A percentile compares a stretch with the other conserved stretches of the same genome.
phyloP scores from a whole-genome alignment of 1,284 basidiomycete genomes.

The Blastosporella zonata region DNA sequence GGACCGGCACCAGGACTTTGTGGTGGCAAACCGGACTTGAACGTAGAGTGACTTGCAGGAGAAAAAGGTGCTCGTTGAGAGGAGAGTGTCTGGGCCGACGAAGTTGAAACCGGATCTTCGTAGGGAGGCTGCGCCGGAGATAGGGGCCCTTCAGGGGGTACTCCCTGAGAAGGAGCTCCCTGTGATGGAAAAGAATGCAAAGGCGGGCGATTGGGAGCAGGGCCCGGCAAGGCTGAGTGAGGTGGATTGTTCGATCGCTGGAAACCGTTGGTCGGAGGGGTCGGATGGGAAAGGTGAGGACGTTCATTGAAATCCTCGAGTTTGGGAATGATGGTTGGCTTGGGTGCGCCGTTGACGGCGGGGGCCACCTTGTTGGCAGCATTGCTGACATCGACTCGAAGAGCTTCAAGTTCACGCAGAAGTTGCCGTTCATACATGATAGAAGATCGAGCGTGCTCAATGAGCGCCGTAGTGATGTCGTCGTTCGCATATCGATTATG shows the following conservation, averaged over 20 bases:
- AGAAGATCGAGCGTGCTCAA: constrained; percentile 88
- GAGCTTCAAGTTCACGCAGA: constrained; percentile 83
- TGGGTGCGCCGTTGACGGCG: constrained; percentile 47
- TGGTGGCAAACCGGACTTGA: constrained; percentile 28
- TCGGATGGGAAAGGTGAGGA: constrained; percentile 28
- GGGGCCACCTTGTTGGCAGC: constrained; percentile 60
- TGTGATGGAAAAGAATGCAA: constrained; percentile 24
- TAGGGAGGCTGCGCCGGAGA: constrained; percentile 26
- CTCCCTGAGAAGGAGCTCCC: constrained; percentile 20
- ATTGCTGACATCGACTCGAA: constrained; percentile 70
- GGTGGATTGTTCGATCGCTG: constrained; percentile 30
- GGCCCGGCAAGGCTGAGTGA: constrained; percentile 29
- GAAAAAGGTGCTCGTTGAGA: constrained; percentile 22
- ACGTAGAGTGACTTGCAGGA: constrained; percentile 20
- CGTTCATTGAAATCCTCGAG: constrained; percentile 58
- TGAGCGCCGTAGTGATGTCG: constrained; percentile 81
- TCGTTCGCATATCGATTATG: constrained; percentile 86
- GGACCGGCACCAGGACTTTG: constrained; percentile 56
- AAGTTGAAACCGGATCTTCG: constrained; percentile 29
- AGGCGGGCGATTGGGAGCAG: constrained; percentile 24
- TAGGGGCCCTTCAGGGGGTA: constrained; percentile 24
- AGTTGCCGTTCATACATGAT: constrained; percentile 89
- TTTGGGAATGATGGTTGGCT: constrained; percentile 58
- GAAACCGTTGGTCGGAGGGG: constrained; percentile 31
- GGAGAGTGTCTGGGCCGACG: constrained; percentile 26